These are phyloP conservation scores for Trametes villosa DNA, from an alignment of 768 basidiomycete genomes.

Conservation along the genomic window DNA sequence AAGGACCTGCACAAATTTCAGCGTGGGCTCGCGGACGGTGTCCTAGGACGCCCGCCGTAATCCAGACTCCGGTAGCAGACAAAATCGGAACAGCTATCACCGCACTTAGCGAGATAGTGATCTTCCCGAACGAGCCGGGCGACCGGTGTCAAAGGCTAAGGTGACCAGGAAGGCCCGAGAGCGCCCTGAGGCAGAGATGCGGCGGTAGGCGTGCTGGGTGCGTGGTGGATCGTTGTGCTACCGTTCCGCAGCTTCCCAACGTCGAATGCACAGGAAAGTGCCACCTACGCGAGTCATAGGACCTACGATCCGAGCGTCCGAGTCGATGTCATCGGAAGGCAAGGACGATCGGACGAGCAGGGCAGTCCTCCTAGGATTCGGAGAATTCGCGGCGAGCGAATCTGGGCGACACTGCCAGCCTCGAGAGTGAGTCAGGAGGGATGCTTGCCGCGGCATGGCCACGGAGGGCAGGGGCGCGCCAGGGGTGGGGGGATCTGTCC, in stretches of 20 bases:
- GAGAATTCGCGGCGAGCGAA: constrained; percentile 10
- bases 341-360: constrained; percentile 4
- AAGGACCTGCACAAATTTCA: not conserved
- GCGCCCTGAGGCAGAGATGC: constrained; percentile 9
- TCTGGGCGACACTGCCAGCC: not conserved
- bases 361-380: constrained; percentile 12
- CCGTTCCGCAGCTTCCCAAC: not conserved
- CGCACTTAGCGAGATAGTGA: not conserved
- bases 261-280: not conserved
- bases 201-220: constrained; percentile 7
- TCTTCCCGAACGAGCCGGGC: constrained; percentile 4
- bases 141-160: constrained; percentile 12
- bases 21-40: not conserved
- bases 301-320: constrained; percentile 9
- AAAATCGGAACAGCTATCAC: not conserved
- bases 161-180: not conserved
- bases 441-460: constrained; percentile 18
- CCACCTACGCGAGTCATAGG: constrained; percentile 12
- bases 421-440: constrained; percentile 13
- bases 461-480: constrained; percentile 6
- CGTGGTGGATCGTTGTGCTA: constrained; percentile 15
- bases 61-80: not conserved
- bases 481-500: not conserved
- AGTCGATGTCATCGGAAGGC: not conserved
- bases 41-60: not conserved